Percentiles rank a stretch among this genome's conserved stretches.
Conservation (phyloP, 1,284 basidiomycete genomes). For the Leccinum fallax region DNA sequence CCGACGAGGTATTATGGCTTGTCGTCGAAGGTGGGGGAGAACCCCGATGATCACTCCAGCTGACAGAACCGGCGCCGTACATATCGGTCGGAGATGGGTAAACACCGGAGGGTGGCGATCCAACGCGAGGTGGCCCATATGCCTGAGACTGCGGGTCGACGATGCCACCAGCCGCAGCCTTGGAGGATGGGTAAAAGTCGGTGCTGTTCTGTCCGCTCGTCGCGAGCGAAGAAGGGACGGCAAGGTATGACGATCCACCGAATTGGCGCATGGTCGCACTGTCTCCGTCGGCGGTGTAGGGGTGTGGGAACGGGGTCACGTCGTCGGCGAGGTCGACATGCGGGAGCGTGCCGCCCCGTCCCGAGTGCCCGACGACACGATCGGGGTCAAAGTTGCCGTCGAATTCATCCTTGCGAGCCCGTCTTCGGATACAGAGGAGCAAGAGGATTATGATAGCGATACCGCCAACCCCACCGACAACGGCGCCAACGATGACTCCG, state of each 20-base stretch:
- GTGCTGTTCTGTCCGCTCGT: conserved; percentile 4
- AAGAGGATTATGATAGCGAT: conserved; percentile 23
- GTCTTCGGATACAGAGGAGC: conserved; percentile 27
- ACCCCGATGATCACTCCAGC: conserved; percentile 21
- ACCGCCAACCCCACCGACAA: conserved; percentile 31
- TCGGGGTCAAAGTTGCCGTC: conserved; percentile 57
- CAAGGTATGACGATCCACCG: conserved; percentile 13
- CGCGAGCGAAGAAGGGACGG: conserved; percentile 5
- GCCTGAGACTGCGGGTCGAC: conserved; percentile 4
- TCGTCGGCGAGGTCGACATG: conserved; percentile 42
- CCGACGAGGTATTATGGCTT: conserved; percentile 15
- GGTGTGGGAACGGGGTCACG: conserved; percentile 37
- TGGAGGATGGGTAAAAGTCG: conserved; percentile 12
- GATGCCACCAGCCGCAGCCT: background rate
- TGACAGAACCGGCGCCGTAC: conserved; percentile 19
- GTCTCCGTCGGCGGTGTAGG: conserved; percentile 15
- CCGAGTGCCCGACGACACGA: conserved; percentile 33
- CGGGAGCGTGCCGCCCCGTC: conserved; percentile 35
- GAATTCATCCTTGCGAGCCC: conserved; percentile 39
- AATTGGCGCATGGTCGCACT: conserved; percentile 30
- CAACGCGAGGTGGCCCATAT: conserved; percentile 10
- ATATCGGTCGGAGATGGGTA: conserved; percentile 10
- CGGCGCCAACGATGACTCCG: conserved; percentile 30
- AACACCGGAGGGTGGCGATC: conserved; percentile 2
- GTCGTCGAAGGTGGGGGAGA: conserved; percentile 28